Percentiles rank a stretch among this genome's conserved stretches.
Conservation (phyloP, 345 rosid genomes). For the Nephelium lappaceum region DNA sequence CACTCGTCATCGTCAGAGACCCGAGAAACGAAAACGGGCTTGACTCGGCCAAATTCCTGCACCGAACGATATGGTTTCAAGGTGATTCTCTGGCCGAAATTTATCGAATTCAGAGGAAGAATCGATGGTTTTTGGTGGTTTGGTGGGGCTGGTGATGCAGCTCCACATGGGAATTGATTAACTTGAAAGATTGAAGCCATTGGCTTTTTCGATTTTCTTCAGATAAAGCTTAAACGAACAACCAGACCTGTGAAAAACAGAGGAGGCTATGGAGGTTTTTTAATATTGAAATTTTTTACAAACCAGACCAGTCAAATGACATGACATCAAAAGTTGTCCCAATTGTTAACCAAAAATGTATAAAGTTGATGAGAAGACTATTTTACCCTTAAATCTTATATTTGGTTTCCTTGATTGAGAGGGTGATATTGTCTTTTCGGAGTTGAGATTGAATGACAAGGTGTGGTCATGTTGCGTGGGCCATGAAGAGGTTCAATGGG, state of each 20-base stretch:
- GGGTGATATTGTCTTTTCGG: neutral
- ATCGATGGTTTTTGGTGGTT: conserved; percentile 29
- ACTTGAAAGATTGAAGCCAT: conserved; percentile 60
- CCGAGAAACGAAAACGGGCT: conserved; percentile 34
- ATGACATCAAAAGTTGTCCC: neutral
- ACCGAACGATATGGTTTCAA: neutral
- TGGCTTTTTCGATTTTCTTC: neutral
- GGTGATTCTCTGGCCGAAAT: neutral
- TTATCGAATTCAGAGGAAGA: conserved; percentile 18
- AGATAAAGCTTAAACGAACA: neutral
- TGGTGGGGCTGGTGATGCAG: conserved; percentile 17
- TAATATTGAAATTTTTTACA: neutral
- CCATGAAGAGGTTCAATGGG: neutral
- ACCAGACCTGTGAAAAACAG: neutral
- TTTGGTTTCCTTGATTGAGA: neutral
- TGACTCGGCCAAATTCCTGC: conserved; percentile 21
- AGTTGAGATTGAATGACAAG: no score
- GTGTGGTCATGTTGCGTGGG: neutral
- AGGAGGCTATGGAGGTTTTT: neutral
- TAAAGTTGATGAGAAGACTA: neutral
- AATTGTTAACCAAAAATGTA: neutral
- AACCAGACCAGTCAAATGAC: neutral
- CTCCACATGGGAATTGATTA: conserved; percentile 52
- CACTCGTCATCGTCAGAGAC: conserved; percentile 38
- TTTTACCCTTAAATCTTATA: neutral